Conservation (phyloP, 305 asterid species). For the Coffea humblotiana region DNA sequence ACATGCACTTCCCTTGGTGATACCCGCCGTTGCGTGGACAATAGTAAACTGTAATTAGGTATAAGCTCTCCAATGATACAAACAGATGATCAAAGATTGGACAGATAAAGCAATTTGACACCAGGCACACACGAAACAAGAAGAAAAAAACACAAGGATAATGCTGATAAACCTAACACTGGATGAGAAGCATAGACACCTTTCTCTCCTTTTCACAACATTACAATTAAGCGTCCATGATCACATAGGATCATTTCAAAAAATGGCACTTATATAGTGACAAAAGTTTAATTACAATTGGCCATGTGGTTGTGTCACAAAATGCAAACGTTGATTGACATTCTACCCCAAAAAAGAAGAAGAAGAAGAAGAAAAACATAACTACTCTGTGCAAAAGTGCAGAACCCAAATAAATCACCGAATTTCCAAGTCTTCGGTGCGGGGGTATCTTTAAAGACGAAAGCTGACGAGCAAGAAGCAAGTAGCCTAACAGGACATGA, state of each 20-base stretch:
- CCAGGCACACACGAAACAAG: neutral
- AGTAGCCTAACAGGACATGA: conserved; percentile 1
- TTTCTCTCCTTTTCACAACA: neutral
- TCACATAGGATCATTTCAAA: conserved; percentile 2
- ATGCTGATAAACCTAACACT: neutral
- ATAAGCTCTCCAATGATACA: neutral
- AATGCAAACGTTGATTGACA: conserved; percentile 5
- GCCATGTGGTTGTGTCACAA: conserved; percentile 23
- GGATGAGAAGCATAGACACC: neutral
- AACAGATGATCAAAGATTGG: neutral
- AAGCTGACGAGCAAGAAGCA: neutral
- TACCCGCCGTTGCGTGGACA: neutral
- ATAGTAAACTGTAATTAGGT: neutral
- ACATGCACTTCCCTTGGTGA: neutral
- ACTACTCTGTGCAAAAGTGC: neutral
- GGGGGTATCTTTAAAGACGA: neutral
- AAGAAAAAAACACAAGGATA: neutral
- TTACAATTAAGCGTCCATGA: neutral
- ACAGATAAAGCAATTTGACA: neutral
- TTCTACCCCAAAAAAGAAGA: neutral
- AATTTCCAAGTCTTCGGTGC: conserved; percentile 4
- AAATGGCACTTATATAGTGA: conserved; percentile 27
- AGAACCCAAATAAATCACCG: neutral
- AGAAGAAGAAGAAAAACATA: neutral
- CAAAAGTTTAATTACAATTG: conserved; percentile 31